Evolutionary conservation across 345 rosid species (phyloP).

Genomic region (Diplotaxis tenuifolia): DNA sequence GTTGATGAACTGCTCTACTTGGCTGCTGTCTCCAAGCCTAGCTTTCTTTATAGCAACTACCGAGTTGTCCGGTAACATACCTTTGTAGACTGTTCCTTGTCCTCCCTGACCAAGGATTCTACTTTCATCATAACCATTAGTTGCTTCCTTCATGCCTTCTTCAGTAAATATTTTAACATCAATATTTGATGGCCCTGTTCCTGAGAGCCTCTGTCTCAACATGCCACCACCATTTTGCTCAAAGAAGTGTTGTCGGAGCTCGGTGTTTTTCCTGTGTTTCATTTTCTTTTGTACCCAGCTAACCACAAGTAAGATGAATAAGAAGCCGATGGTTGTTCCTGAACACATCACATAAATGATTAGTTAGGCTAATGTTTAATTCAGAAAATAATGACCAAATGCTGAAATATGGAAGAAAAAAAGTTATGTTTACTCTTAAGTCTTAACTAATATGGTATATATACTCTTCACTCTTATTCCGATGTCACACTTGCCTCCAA

Average conservation of each 20-base stretch:
- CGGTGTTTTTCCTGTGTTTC: not conserved
- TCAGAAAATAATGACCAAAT: no score
- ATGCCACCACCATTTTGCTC: not conserved
- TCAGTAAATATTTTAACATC: not conserved
- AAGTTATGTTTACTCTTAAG: no score
- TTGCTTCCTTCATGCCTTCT: not conserved
- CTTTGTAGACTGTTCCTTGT: not conserved
- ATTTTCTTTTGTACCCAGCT: not conserved
- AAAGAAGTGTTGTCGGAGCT: not conserved
- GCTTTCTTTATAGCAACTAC: not conserved
- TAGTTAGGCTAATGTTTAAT: no score
- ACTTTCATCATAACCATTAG: not conserved
- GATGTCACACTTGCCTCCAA: no score
- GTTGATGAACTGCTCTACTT: not conserved
- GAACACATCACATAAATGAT: not conserved
- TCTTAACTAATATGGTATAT: no score
- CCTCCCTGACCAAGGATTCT: not conserved
- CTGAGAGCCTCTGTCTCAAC: not conserved
- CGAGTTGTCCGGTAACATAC: not conserved
- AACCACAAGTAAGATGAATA: not conserved
- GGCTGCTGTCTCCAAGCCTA: not conserved
- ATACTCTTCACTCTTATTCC: no score
- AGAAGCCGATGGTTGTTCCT: conserved; percentile 13
- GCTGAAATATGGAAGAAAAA: no score
- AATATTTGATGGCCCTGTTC: not conserved